Base-by-base conservation (phyloP, 345 rosid species). In the Cardamine chenopodiifolia region DNA sequence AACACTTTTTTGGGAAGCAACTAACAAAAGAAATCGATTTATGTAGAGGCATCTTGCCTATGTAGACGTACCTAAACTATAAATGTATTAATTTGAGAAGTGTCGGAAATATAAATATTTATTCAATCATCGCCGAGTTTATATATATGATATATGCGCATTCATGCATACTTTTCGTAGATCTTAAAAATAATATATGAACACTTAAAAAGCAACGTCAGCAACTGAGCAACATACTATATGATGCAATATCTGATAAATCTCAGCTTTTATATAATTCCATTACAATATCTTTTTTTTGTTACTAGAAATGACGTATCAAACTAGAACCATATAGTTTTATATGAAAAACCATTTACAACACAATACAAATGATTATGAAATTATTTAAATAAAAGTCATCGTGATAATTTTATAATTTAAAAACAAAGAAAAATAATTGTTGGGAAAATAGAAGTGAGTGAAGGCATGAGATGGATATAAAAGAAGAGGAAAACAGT, bases 401-500 rank as follows among this genome's bases (percentile, higher is more conserved):
- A 28, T 29, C 44, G 35, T 8, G 0, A 40, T 54, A 13, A 5
- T 10, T 44, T 63, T 25, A 53, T 14, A 37, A 37, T 9, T 15
- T 6, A 6, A 31, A n/a, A 3, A 35, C 10, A 18, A 4, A 34
- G 20, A 7, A 15, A 32, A 62, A 22, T 25, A 17, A 48, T 67
- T 49, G 50, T n/a, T 67, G 54, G 61, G 68, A 28, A 59, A 75
- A 67, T 49, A 28, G 7, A 66, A 59, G 73, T 67, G 54, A 67
- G 29, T 47, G 64, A 63, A 54, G 67, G 73, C 73, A 75, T 75
- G 78, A 75, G 78, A 75, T 50, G 62, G 37, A 67, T 15, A 60
- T 75, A 50, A 67, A 75, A 67, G 32, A 67, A 31, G 56, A 50
- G 48, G 48, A 61, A 75, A 68, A 75, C 74, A 68, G 79, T 75